Base-by-base conservation (phyloP, 306 rosid genomes). In the Inga laurina region DNA sequence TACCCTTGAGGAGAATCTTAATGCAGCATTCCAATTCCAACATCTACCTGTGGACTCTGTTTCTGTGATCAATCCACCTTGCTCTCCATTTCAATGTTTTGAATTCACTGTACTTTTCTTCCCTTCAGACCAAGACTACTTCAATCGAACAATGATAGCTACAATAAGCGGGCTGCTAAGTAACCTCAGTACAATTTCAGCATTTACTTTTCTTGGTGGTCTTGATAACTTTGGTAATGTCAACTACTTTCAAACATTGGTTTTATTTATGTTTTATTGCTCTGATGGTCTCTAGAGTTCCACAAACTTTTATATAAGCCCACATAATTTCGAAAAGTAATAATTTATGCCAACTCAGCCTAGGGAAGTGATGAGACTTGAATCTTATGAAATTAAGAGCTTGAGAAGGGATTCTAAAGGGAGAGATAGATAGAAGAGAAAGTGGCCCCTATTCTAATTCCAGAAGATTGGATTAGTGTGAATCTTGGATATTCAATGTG, bases 21-120 rank as follows among this genome's bases (percentile, higher is more conserved):
- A 0, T 18, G 0, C 48, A 69, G n/a, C n/a, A 70, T 85, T 84
- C 37, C 22, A 34, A 76, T 43, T 54, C 5, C 12, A 27, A 30
- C 16, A 67, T 22, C 71, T 84, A 61, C 74, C 85, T 2, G 90
- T 86, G 74, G 93, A 86, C 79, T 87, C 91, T 11, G 84, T 88
- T 68, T 59, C 76, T 79, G 39, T 88, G 54, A 74, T 81, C 52
- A 32, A 78, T 22, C 85, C 84, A 19, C 21, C 7, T 6, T 35
- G 27, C 41, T 77, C 76, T 68, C 46, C 61, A 34, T 13, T 9
- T 79, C 69, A 70, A 5, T 75, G 90, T 78, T 89, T 90, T 46
- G 10, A 73, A 3, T 9, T 88, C 46, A 70, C 9, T 67, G 70
- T 93, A 45, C 66, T 62, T 27, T 68, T 91, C 48, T 91, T 88